A percentile compares a stretch with the other conserved stretches of the same genome.
Conservation (phyloP, 1,139 yeast genomes). For the Pichia sp. region DNA sequence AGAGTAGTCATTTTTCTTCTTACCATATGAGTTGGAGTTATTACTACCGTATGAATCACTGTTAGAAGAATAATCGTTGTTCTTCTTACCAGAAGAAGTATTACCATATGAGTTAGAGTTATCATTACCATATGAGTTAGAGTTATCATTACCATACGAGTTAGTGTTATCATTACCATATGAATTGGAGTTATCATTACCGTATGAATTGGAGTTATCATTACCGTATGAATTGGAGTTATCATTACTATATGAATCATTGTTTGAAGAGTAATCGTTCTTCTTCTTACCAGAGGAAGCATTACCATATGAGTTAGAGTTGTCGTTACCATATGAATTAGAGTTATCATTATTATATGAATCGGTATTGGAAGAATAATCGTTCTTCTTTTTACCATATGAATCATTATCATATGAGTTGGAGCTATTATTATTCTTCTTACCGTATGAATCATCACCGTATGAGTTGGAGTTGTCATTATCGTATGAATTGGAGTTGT, state of each 20-base stretch:
- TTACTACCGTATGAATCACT: conserved; percentile 7
- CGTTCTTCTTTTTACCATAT: conserved; percentile 14
- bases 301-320: conserved; percentile 18
- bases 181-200: conserved; percentile 13
- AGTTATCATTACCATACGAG: conserved; percentile 12
- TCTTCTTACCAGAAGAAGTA: conserved; percentile 8
- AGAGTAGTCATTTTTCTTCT: too few relatives aligned
- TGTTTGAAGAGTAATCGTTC: not conserved
- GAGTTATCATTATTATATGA: conserved; percentile 12
- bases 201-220: conserved; percentile 13
- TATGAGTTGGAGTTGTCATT: conserved; percentile 13
- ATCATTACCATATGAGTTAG: conserved; percentile 12
- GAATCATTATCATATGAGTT: conserved; percentile 17
- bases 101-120: conserved; percentile 17
- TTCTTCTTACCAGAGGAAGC: conserved; percentile 8
- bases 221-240: conserved; percentile 12
- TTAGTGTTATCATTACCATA: conserved; percentile 8
- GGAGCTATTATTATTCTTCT: conserved; percentile 2
- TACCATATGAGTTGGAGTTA: conserved; percentile 14
- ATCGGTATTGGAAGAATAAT: conserved; percentile 8
- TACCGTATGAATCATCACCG: conserved; percentile 10
- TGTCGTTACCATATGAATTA: conserved; percentile 17
- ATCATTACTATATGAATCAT: conserved; percentile 12
- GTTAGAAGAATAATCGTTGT: conserved; percentile 10
- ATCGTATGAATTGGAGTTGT: conserved; percentile 15